Conservation (phyloP, 1,284 basidiomycete species). For the Sporisorium graminicola region DNA sequence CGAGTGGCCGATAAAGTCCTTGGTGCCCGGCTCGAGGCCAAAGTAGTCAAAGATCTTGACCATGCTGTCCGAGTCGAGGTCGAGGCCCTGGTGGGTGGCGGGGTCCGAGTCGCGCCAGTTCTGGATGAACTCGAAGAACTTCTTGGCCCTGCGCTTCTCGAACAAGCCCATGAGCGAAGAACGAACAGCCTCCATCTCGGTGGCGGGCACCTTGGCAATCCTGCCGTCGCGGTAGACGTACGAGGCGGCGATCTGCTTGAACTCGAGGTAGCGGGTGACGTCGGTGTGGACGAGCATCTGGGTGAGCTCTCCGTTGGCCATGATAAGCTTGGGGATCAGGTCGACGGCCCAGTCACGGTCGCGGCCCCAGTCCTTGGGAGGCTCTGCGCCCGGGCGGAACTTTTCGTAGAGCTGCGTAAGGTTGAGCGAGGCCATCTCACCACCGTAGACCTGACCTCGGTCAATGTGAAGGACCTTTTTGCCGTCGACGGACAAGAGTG, state of each 20-base stretch:
- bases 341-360: conserved; percentile 69
- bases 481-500: conserved; percentile 89
- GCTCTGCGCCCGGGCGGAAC: conserved; percentile 76
- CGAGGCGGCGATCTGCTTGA: conserved; percentile 99
- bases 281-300: conserved; percentile 99
- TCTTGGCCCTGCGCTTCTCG: conserved; percentile 97
- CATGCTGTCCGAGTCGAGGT: conserved; percentile 66
- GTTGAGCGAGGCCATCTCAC: conserved; percentile 96
- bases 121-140: conserved; percentile 98
- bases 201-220: conserved; percentile 98
- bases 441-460: conserved; percentile 98
- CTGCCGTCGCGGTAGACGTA: conserved; percentile 96
- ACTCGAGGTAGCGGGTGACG: conserved; percentile 98
- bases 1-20: conserved; percentile 99
- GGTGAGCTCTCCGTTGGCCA: conserved; percentile 96
- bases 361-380: conserved; percentile 73
- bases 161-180: conserved; percentile 97
- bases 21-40: conserved; percentile 94
- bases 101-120: conserved; percentile 94
- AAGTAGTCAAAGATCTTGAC: conserved; percentile 88
- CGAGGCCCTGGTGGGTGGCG: conserved; percentile 84
- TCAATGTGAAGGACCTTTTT: conserved; percentile 99
- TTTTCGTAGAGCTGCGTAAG: conserved; percentile 98
- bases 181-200: conserved; percentile 95
- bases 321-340: conserved; percentile 76